Evolutionary conservation across 1,284 basidiomycete genomes (phyloP), one percentile per base, ranked within the genome.

Genomic region (Hemileia vastatrix): DNA sequence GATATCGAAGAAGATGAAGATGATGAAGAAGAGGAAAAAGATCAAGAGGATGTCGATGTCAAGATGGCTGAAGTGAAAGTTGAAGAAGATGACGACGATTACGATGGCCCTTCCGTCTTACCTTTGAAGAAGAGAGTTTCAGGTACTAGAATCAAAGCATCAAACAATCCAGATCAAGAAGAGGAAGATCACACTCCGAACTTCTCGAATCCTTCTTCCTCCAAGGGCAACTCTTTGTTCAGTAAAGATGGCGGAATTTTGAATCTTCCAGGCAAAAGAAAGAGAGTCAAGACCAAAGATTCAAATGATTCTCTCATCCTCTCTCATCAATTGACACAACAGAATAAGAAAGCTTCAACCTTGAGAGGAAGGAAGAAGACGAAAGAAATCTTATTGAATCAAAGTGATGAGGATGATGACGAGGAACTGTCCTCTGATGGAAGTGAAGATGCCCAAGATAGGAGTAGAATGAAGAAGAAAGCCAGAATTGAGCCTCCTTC

Each of bases 81-180:
- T 6, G 27, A 27, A 27, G 43, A 43, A n/a, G 54, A 23, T 36
- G 49, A 65, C 21, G 64, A 47, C 13, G 40, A 13, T 19, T 43
- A 31, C 15, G 64, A 63, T 27, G 23, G 23, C 9, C 65, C 54
- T 9, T 53, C 23, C 1, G 43, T 72, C 0, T 57, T 74, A 19
- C 72, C 72, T 21, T 67, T 70, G 24, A 74, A 73, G 67, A 74
- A 74, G 61, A 65, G 72, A 4, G 64, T 67, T 6, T 66, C 68
- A 49, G 66, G 71, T 18, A 72, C 72, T 0, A 68, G 72, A 53
- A 65, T 72, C 59, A 72, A 72, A 54, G 71, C 71, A 0, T 40
- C 36, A 40, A 40, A 40, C 15, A 15, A 40, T 40, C 15, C 15
- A 15, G 15, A 40, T 15, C 36, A 40, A 40, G 9, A 9, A 40